Conservation (phyloP, 345 rosid genomes). For the Hibiscus trionum region DNA sequence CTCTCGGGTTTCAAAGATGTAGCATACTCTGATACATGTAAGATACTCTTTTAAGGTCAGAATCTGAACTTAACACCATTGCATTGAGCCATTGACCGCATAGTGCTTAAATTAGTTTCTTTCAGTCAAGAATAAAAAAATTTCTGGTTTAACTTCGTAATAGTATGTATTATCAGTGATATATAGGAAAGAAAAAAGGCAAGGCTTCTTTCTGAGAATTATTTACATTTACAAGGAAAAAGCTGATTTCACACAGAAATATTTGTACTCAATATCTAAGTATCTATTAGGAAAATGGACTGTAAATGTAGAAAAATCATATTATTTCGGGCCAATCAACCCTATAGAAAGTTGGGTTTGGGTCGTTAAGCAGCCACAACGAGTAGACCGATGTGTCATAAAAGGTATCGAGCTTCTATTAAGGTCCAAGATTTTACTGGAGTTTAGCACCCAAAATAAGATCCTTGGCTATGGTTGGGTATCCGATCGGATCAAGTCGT, state of each 20-base stretch:
- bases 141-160: background rate
- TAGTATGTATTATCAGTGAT: background rate
- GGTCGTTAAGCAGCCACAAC: too few relatives aligned
- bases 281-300: too few relatives aligned
- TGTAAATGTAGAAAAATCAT: too few relatives aligned
- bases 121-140: background rate
- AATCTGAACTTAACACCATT: background rate
- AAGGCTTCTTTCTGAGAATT: background rate
- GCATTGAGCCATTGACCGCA: background rate
- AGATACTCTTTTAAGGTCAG: background rate
- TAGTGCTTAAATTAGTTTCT: background rate
- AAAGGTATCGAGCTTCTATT: too few relatives aligned
- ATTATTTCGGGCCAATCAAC: too few relatives aligned
- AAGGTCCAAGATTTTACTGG: too few relatives aligned
- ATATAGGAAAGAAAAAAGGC: background rate
- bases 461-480: too few relatives aligned
- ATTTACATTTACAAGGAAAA: background rate
- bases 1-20: constrained; percentile 42
- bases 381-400: too few relatives aligned
- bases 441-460: too few relatives aligned
- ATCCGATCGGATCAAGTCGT: too few relatives aligned
- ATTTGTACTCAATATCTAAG: too few relatives aligned
- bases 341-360: too few relatives aligned
- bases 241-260: background rate
- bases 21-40: constrained; percentile 30